Evolutionary conservation across 2,329 filamentous ascomycete genomes (phyloP).

Genomic region (Aspergillus alliaceus): DNA sequence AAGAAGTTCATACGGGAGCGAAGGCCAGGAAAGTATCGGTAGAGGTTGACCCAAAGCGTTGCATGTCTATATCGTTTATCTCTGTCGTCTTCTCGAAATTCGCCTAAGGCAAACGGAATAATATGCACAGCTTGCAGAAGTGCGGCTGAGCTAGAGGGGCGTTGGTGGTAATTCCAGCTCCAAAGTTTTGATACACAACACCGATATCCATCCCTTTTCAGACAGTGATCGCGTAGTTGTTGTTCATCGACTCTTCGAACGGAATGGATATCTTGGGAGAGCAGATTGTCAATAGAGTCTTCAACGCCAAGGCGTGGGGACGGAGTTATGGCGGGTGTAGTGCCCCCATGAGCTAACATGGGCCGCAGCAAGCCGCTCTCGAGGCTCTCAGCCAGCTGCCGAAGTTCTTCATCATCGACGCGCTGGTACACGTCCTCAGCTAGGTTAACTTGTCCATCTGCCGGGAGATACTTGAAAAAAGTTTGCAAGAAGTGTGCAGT

Average conservation of each 20-base stretch:
- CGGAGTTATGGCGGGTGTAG: slow-evolving; percentile 14
- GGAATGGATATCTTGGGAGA: slow-evolving; percentile 7
- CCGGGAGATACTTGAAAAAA: slow-evolving; percentile 13
- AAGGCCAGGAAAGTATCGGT: neutral
- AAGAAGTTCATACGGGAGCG: neutral
- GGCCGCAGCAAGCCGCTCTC: slow-evolving; percentile 17
- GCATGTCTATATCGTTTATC: neutral
- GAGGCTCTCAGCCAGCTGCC: slow-evolving; percentile 16
- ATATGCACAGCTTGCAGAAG: slow-evolving; percentile 18
- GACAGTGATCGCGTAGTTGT: slow-evolving; percentile 11
- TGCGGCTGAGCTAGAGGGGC: slow-evolving; percentile 9
- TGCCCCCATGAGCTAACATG: slow-evolving; percentile 18
- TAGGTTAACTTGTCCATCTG: slow-evolving; percentile 15
- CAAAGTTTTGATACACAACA: slow-evolving; percentile 16
- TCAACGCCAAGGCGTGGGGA: slow-evolving; percentile 16
- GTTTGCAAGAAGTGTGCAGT: slow-evolving; percentile 9
- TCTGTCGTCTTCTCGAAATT: slow-evolving; percentile 2
- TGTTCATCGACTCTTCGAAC: neutral
- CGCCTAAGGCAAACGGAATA: slow-evolving; percentile 17
- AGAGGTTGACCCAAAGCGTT: neutral
- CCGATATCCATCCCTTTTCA: slow-evolving; percentile 19
- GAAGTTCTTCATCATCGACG: slow-evolving; percentile 14
- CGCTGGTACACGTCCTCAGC: slow-evolving; percentile 14
- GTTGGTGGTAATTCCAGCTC: slow-evolving; percentile 7
- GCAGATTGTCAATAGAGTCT: slow-evolving; percentile 18